phyloP scores from a whole-genome alignment of 2,329 filamentous ascomycete species.

The Sclerotinia glacialis region DNA sequence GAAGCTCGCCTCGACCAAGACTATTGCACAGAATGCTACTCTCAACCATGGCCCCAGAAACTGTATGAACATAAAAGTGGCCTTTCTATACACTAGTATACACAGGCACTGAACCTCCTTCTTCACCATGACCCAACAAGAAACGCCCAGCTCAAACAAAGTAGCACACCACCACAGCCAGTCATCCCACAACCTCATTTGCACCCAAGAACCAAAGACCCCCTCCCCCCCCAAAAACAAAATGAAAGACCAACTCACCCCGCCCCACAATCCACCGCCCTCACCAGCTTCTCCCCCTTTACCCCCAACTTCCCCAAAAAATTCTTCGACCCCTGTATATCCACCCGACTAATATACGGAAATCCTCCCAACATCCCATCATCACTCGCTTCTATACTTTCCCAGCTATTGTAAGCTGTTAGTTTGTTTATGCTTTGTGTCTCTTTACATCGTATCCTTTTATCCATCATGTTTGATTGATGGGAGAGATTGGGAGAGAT shows the following conservation, averaged over 20 bases:
- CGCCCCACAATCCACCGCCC: constrained; percentile 43
- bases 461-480: neutral
- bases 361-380: constrained; percentile 80
- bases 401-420: constrained; percentile 43
- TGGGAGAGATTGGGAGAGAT: too few relatives aligned
- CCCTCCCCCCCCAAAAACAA: neutral
- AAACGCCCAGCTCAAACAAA: neutral
- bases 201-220: neutral
- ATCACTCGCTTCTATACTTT: constrained; percentile 50
- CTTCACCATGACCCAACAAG: neutral
- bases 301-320: constrained; percentile 66
- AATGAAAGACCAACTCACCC: constrained; percentile 36
- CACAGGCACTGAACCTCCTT: neutral
- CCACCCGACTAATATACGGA: constrained; percentile 65
- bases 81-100: too few relatives aligned
- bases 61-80: too few relatives aligned
- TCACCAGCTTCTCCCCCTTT: constrained; percentile 37
- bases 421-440: neutral
- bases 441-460: neutral
- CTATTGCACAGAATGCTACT: too few relatives aligned
- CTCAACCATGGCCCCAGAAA: too few relatives aligned
- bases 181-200: neutral
- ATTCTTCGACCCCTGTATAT: constrained; percentile 66
- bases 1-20: too few relatives aligned
- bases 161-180: neutral